These are phyloP conservation scores for Amyloporia xantha DNA, from an alignment of 768 basidiomycete species.

Conservation along the genomic window DNA sequence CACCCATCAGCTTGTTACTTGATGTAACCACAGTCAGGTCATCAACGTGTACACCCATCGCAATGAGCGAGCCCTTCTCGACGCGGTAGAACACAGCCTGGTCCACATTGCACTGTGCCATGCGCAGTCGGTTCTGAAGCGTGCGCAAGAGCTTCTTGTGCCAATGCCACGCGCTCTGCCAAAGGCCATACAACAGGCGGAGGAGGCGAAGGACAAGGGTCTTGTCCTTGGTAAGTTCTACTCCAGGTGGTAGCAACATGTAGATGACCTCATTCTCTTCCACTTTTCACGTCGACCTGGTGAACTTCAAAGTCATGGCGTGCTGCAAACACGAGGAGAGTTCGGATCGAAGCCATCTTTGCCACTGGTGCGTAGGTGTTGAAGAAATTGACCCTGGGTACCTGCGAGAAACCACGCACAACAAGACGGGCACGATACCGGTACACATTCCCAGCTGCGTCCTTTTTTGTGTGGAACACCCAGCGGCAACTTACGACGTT, in stretches of 20 bases:
- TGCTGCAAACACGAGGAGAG: too few relatives aligned
- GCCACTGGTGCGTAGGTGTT: too few relatives aligned
- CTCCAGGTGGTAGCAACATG: conserved; percentile 21
- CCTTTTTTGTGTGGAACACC: conserved; percentile 29
- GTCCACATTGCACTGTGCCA: conserved; percentile 8
- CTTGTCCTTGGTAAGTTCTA: neutral
- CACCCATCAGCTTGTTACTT: conserved; percentile 2
- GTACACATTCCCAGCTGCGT: too few relatives aligned
- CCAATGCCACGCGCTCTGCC: conserved; percentile 10
- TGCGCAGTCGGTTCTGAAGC: conserved; percentile 3
- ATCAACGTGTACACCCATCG: conserved; percentile 3
- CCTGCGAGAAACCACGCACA: too few relatives aligned
- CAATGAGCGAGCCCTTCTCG: neutral
- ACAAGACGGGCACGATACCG: too few relatives aligned
- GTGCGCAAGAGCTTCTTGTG: conserved; percentile 2
- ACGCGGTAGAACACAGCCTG: conserved; percentile 11
- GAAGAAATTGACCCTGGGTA: too few relatives aligned
- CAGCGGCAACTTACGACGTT: conserved; percentile 26
- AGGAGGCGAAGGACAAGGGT: conserved; percentile 1
- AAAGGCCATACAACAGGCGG: conserved; percentile 11
- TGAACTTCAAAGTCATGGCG: too few relatives aligned
- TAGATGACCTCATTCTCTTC: too few relatives aligned
- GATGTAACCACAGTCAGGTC: conserved; percentile 4
- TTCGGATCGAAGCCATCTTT: too few relatives aligned
- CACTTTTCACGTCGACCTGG: too few relatives aligned